Evolutionary conservation across 805 yeast genomes (phyloP), one percentile per base, ranked within the genome.

Genomic region (Wickerhamiella kazuoi): DNA sequence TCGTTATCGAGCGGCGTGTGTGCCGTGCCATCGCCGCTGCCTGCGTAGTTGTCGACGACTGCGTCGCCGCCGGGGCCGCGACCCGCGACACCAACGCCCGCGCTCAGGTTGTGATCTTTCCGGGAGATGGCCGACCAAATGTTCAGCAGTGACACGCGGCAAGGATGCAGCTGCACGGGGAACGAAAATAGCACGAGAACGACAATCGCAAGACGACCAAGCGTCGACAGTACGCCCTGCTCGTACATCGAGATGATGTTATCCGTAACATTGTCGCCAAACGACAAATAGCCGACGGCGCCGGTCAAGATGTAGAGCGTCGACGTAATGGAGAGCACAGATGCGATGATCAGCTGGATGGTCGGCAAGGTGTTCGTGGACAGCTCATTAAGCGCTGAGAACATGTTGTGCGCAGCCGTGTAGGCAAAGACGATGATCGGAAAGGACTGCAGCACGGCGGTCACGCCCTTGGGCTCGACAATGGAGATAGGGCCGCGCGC

Each of bases 371-470:
- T 61, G 44, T 67, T 68, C 47, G 73, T 73, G 23, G 56, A 59
- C 21, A 86, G 68, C 60, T 87, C 97, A 51, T 86, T 87, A 40
- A 84, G 71, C 40, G 86, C 71, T 1, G 94, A 74, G 51, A 82
- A 83, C 83, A 82, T 82, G 60, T 87, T 87, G 57, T 87, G 96
- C 53, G 87, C 96, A 51, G 96, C 90, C 0, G 97, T 87, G 59
- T 75, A 87, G 0, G 95, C 94, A 64, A 87, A 86, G 13, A 87
- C 87, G 48, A 84, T 76, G 46, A 86, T 79, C n/a, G 96, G 93
- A 54, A 86, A 73, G 9, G 90, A 74, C 19, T 79, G 67, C 16
- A 86, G 65, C n/a, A 74, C 61, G 14, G 65, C 53, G 7, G 48
- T 30, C 7, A 51, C 7, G 4, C 68, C 56, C 20, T 53, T 50